Conservation (phyloP, 495 filamentous ascomycete species). For the Sphaerosporella brunnea region DNA sequence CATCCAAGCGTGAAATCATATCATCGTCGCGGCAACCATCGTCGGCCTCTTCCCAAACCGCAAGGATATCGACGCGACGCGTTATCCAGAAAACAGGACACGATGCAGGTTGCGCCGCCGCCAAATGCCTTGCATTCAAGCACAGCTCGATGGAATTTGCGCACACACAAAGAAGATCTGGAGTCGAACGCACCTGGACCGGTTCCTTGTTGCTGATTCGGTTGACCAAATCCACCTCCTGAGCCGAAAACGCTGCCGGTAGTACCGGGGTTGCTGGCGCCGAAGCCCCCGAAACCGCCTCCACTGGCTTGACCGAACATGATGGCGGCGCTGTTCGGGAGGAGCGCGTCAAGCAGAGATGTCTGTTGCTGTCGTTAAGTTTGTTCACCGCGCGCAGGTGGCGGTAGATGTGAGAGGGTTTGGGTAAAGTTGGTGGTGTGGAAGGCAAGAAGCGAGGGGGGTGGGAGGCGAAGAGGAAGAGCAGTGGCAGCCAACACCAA, state of each 20-base stretch:
- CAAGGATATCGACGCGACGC: too few species aligned
- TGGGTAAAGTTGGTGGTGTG: constrained; percentile 15
- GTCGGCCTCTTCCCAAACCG: too few species aligned
- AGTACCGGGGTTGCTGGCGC: constrained; percentile 32
- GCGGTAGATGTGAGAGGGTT: too few species aligned
- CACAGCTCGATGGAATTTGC: constrained; percentile 12
- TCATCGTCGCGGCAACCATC: constrained; percentile 11
- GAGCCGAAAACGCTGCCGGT: constrained; percentile 36
- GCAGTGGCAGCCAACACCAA: too few species aligned
- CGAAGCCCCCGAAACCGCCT: constrained; percentile 32
- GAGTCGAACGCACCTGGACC: constrained; percentile 23
- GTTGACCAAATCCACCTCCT: constrained; percentile 38
- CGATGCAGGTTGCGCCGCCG: background rate
- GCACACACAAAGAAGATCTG: constrained; percentile 15
- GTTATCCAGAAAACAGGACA: background rate
- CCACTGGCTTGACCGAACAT: constrained; percentile 31
- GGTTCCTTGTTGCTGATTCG: constrained; percentile 9
- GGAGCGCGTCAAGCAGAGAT: too few species aligned
- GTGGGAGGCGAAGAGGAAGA: too few species aligned
- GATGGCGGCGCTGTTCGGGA: constrained; percentile 2
- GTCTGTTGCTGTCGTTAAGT: too few species aligned
- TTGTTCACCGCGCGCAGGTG: too few species aligned
- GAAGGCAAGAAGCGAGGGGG: background rate
- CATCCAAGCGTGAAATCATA: background rate
- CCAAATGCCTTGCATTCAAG: background rate